Base-by-base conservation (phyloP, 441 rosid genomes). In the Cnidoscolus chayamansa region DNA sequence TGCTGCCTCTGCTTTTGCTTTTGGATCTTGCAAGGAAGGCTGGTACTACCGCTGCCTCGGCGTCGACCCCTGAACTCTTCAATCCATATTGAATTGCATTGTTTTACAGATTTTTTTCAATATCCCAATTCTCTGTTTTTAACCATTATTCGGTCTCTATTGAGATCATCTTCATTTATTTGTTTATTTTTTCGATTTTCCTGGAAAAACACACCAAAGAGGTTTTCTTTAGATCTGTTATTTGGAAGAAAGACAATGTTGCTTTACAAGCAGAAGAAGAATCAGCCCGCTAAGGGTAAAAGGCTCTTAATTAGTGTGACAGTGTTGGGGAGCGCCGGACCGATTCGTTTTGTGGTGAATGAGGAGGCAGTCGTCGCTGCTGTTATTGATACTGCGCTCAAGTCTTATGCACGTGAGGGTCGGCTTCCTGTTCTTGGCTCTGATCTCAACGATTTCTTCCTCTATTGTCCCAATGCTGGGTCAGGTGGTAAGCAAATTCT, bases 41-140 rank as follows among this genome's bases (percentile, higher is more conserved):
- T 95, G 99, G 99, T 95, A 91, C 93, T 90, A 82, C 57, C 98
- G 97, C 90, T 93, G 99, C 92, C 79, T 86, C 72, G 96, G 98
- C 81, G 79, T 90, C 82, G 97, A 95, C 91, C 99, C 99, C 70
- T 91, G 84, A 86, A 76, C 51, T 16, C 48, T 10, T 47, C 19
- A 1, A 55, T 74, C 59, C 11, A 6, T 70, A 19, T 30, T 53
- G 51, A 2, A 17, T 56, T 35, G 45, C 49, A 30, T 4, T 40
- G 45, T 40, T 40, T 40, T 2, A 6, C 7, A 40, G 7, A 40
- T 3, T 40, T 40, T 40, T 43, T 62, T 31, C 62, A 63, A 40
- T 10, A 8, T 25, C 3, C 10, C 2, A n/a, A 25, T 61, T 43
- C 60, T 63, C 31, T 71, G 57, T 56, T 78, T 63, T 31, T 65